Conservation (phyloP, 2,329 filamentous ascomycete species). For the Arthrobotrys conoides region DNA sequence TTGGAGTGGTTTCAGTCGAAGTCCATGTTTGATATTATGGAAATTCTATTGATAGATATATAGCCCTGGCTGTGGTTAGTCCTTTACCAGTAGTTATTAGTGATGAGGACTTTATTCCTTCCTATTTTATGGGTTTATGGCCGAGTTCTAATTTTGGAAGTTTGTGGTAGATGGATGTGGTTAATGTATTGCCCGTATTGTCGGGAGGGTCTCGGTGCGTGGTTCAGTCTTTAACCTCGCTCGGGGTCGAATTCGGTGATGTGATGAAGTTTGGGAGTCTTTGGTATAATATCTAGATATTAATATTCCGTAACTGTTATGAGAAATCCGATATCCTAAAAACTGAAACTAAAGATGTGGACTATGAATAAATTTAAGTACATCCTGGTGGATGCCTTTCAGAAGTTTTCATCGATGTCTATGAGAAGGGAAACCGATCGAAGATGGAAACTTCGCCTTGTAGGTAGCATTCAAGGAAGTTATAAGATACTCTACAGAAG, state of each 20-base stretch:
- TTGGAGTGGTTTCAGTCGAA: constrained; percentile 22
- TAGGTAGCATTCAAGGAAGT: too few relatives aligned
- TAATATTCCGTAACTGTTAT: background rate
- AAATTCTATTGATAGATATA: constrained; percentile 13
- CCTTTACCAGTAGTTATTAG: background rate
- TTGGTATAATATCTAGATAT: too few relatives aligned
- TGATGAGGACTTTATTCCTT: background rate
- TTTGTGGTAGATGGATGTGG: background rate
- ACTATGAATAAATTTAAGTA: too few relatives aligned
- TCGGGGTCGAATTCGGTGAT: background rate
- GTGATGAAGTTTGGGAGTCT: background rate
- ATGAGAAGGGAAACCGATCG: too few relatives aligned
- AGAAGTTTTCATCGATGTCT: too few relatives aligned
- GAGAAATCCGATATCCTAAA: background rate
- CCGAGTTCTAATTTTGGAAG: background rate
- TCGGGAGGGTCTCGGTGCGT: too few relatives aligned
- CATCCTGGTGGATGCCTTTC: too few relatives aligned
- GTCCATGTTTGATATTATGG: constrained; percentile 1
- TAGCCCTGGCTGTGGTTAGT: background rate
- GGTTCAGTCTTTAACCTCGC: too few relatives aligned
- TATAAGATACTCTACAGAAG: too few relatives aligned
- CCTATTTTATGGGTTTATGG: background rate
- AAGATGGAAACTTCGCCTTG: too few relatives aligned
- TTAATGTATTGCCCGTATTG: background rate
- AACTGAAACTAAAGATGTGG: too few relatives aligned